phyloP scores from a whole-genome alignment of 306 rosid species.

The Neltuma alba region DNA sequence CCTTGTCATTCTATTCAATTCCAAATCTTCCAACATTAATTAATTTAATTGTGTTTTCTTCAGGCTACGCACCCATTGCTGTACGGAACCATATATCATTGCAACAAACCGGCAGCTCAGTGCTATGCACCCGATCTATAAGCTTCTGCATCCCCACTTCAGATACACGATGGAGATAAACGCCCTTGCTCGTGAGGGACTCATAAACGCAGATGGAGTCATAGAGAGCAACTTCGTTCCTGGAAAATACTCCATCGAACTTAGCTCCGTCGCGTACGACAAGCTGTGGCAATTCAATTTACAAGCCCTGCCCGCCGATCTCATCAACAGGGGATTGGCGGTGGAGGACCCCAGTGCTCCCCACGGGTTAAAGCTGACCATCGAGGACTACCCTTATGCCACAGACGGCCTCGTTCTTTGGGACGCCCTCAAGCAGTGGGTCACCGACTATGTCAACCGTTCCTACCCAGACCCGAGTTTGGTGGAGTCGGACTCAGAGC shows the following conservation, averaged over 20 bases:
- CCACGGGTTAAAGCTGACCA: slow-evolving; percentile 49
- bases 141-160: slow-evolving; percentile 79
- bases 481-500: slow-evolving; percentile 43
- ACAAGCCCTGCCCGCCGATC: slow-evolving; percentile 73
- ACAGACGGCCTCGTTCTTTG: slow-evolving; percentile 56
- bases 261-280: slow-evolving; percentile 70
- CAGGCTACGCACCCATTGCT: slow-evolving; percentile 87
- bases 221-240: slow-evolving; percentile 66
- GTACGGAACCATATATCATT: slow-evolving; percentile 77
- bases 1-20: not conserved
- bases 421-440: slow-evolving; percentile 48
- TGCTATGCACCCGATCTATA: slow-evolving; percentile 81
- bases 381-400: slow-evolving; percentile 60
- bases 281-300: slow-evolving; percentile 69
- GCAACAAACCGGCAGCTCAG: slow-evolving; percentile 85
- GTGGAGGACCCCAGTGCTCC: slow-evolving; percentile 44
- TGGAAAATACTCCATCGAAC: slow-evolving; percentile 45
- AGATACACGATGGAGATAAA: slow-evolving; percentile 94
- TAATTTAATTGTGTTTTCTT: not conserved
- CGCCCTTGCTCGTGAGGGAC: slow-evolving; percentile 71
- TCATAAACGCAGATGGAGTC: slow-evolving; percentile 63
- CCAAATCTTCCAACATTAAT: not conserved
- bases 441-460: slow-evolving; percentile 43
- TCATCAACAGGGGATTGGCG: slow-evolving; percentile 71
- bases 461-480: slow-evolving; percentile 16